Conservation (phyloP, 1,284 basidiomycete species). For the Leccinum subspadiceum region DNA sequence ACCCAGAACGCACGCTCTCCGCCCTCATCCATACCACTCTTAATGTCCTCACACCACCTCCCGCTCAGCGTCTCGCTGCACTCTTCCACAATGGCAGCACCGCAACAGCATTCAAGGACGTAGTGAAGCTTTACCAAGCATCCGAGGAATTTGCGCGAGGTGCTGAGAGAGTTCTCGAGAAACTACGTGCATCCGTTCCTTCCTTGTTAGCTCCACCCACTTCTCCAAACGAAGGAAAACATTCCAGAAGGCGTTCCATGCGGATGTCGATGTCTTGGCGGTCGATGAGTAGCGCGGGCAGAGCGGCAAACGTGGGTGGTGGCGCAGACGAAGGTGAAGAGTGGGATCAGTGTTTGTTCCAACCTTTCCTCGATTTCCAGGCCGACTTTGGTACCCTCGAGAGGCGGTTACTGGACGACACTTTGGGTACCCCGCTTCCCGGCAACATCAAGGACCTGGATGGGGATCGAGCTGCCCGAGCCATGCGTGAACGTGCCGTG, state of each 20-base stretch:
- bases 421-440: slow-evolving; percentile 38
- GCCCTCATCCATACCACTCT: slow-evolving; percentile 80
- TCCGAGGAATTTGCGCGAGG: slow-evolving; percentile 80
- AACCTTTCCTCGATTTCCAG: slow-evolving; percentile 90
- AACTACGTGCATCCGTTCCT: slow-evolving; percentile 51
- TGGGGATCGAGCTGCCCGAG: slow-evolving; percentile 61
- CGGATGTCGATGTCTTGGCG: slow-evolving; percentile 75
- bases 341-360: slow-evolving; percentile 90
- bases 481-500: slow-evolving; percentile 68
- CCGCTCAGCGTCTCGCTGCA: slow-evolving; percentile 71
- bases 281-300: slow-evolving; percentile 31
- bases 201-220: slow-evolving; percentile 22
- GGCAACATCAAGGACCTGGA: slow-evolving; percentile 39
- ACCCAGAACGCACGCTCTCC: slow-evolving; percentile 72
- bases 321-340: slow-evolving; percentile 46
- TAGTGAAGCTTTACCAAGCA: slow-evolving; percentile 68
- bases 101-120: slow-evolving; percentile 58
- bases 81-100: slow-evolving; percentile 63
- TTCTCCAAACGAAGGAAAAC: slow-evolving; percentile 23
- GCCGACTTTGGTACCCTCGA: slow-evolving; percentile 80
- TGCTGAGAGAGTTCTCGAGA: slow-evolving; percentile 75
- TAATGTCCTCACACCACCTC: slow-evolving; percentile 75
- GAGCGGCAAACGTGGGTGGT: slow-evolving; percentile 10
- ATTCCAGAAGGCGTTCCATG: slow-evolving; percentile 53
- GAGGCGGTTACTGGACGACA: slow-evolving; percentile 58